Percentiles rank a stretch among this genome's conserved stretches.
Evolutionary conservation across 768 basidiomycete genomes (phyloP).

Genomic region (Suillus bovinus): DNA sequence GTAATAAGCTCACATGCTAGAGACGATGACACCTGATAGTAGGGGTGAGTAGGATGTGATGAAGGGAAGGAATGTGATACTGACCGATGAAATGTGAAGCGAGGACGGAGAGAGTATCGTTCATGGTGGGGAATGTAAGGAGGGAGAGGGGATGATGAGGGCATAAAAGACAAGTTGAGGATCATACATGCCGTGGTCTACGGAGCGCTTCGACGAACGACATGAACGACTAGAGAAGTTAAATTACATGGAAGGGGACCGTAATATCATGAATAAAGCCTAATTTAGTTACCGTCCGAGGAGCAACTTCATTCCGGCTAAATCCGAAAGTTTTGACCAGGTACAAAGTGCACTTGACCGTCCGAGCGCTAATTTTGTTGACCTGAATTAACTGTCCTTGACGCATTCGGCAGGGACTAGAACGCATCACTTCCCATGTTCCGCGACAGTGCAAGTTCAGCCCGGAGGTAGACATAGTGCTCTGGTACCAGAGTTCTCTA

Average conservation of each 20-base stretch:
- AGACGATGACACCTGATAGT: conserved; percentile 30
- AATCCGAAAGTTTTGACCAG: too few species aligned
- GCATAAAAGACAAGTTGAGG: conserved; percentile 9
- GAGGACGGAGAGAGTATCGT: conserved; percentile 19
- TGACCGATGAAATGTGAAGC: conserved; percentile 30
- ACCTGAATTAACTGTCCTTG: too few species aligned
- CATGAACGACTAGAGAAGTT: conserved; percentile 29
- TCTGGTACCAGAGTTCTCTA: too few species aligned
- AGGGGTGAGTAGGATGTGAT: conserved; percentile 6
- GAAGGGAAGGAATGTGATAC: background rate
- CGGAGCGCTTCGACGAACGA: conserved; percentile 31
- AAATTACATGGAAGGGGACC: conserved; percentile 7
- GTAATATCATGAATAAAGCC: too few species aligned
- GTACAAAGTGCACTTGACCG: too few species aligned
- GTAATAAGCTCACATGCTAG: conserved; percentile 28
- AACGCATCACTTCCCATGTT: too few species aligned
- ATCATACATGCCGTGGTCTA: conserved; percentile 27
- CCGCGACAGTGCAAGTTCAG: too few species aligned
- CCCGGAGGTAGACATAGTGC: too few species aligned
- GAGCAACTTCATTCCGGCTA: too few species aligned
- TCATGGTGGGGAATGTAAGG: conserved; percentile 17
- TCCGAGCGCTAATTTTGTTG: too few species aligned
- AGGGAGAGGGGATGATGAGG: conserved; percentile 2
- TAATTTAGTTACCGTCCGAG: too few species aligned
- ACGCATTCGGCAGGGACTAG: too few species aligned